Evolutionary conservation across 2,329 filamentous ascomycete species (phyloP).

Genomic region (Tympanopsis confertula): DNA sequence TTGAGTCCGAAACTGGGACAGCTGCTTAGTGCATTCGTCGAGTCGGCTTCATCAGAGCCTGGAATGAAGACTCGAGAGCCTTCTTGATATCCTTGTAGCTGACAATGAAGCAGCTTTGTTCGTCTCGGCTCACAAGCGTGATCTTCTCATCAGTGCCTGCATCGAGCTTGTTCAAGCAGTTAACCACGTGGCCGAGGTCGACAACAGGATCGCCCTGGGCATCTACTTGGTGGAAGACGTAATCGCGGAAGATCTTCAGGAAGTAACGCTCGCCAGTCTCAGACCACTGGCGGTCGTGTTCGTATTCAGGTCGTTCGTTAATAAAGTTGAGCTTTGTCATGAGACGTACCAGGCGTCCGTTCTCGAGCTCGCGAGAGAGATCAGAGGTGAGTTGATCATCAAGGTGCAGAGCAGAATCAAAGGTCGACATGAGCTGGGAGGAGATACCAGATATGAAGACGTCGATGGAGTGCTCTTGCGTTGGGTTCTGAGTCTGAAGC

Average conservation of each 20-base stretch:
- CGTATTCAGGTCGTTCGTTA: slow-evolving; percentile 55
- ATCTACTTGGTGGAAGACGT: slow-evolving; percentile 61
- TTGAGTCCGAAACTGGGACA: too few relatives aligned
- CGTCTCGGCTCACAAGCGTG: slow-evolving; percentile 51
- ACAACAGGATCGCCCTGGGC: slow-evolving; percentile 49
- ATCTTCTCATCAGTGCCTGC: slow-evolving; percentile 56
- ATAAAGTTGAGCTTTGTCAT: slow-evolving; percentile 55
- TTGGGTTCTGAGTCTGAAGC: slow-evolving; percentile 29
- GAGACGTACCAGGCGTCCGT: slow-evolving; percentile 50
- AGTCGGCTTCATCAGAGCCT: not conserved
- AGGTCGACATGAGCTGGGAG: slow-evolving; percentile 45
- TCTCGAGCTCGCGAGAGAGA: slow-evolving; percentile 52
- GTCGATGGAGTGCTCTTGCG: slow-evolving; percentile 38
- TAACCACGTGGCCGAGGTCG: slow-evolving; percentile 52
- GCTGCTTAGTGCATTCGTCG: not conserved
- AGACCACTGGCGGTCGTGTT: slow-evolving; percentile 47
- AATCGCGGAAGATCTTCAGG: slow-evolving; percentile 59
- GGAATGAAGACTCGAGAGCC: slow-evolving; percentile 1
- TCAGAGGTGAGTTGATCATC: slow-evolving; percentile 51
- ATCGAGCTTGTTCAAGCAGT: slow-evolving; percentile 56
- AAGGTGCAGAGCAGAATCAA: slow-evolving; percentile 50
- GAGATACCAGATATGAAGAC: slow-evolving; percentile 49
- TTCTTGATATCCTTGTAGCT: slow-evolving; percentile 50
- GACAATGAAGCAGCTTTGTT: slow-evolving; percentile 55
- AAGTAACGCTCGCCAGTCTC: slow-evolving; percentile 60